Evolutionary conservation across 2,329 filamentous ascomycete genomes (phyloP).

Genomic region (Hyphodiscus sp.): DNA sequence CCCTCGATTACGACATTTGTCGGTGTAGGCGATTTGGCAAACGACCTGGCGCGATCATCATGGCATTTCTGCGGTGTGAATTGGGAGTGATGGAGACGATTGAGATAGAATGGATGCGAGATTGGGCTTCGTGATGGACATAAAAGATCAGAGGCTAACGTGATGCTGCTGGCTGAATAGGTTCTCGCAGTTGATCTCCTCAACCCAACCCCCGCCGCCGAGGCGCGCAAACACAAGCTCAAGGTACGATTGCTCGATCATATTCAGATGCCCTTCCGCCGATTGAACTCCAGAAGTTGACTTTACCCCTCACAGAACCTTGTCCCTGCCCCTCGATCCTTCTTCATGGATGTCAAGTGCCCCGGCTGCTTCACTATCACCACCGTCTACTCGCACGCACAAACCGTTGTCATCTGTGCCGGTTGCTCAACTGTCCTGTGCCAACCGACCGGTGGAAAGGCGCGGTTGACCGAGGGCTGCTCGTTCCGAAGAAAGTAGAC

Average conservation of each 20-base stretch:
- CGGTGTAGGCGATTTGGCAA: conserved; percentile 23
- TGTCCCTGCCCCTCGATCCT: conserved; percentile 92
- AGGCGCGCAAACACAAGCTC: conserved; percentile 99
- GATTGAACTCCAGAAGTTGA: conserved; percentile 3
- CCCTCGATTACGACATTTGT: conserved; percentile 11
- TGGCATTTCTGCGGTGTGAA: background rate
- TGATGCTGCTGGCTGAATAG: conserved; percentile 46
- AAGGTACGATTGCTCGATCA: conserved; percentile 61
- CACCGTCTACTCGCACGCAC: conserved; percentile 99
- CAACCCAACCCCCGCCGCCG: conserved; percentile 95
- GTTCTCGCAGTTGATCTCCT: conserved; percentile 99
- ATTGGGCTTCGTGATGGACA: conserved; percentile 15
- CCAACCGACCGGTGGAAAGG: conserved; percentile 99
- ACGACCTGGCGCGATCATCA: conserved; percentile 18
- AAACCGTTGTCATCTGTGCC: conserved; percentile 99
- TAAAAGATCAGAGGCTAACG: conserved; percentile 40
- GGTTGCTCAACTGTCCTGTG: conserved; percentile 99
- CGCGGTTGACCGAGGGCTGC: conserved; percentile 98
- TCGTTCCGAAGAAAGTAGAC: conserved; percentile 99
- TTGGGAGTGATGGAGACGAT: conserved; percentile 1
- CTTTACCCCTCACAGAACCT: conserved; percentile 56
- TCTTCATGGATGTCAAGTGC: conserved; percentile 99
- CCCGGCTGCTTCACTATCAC: conserved; percentile 99
- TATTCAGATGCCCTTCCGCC: background rate
- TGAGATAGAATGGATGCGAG: conserved; percentile 2